Evolutionary conservation across 2,329 filamentous ascomycete species (phyloP).

Genomic region (Colletotrichum lini): DNA sequence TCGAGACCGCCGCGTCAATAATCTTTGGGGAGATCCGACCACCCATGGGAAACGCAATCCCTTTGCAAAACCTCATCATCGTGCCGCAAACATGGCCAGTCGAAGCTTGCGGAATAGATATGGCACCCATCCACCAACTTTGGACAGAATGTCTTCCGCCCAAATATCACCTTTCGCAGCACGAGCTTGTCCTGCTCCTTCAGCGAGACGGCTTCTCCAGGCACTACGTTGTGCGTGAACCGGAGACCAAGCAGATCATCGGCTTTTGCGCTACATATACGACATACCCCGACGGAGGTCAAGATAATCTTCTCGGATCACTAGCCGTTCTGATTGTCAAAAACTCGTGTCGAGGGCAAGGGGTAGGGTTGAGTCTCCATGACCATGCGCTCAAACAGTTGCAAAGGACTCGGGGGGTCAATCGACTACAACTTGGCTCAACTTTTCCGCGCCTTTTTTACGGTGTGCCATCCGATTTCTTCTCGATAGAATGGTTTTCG

Average conservation of each 20-base stretch:
- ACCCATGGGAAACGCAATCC: conserved; percentile 4
- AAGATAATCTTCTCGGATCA: conserved; percentile 68
- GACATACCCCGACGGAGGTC: conserved; percentile 67
- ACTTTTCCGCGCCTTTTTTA: conserved; percentile 72
- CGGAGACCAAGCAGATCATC: conserved; percentile 58
- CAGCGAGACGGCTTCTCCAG: conserved; percentile 69
- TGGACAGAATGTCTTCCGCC: conserved; percentile 63
- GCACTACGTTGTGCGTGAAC: conserved; percentile 70
- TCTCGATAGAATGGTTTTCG: conserved; percentile 66
- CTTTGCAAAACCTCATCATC: conserved; percentile 36
- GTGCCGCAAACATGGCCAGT: conserved; percentile 57
- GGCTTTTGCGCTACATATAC: conserved; percentile 75
- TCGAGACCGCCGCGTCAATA: conserved; percentile 66
- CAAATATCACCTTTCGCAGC: conserved; percentile 61
- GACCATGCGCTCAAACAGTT: conserved; percentile 65
- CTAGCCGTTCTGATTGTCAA: conserved; percentile 69
- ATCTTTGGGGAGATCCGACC: conserved; percentile 60
- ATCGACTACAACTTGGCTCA: conserved; percentile 69
- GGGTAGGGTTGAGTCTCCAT: conserved; percentile 69
- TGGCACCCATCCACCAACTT: conserved; percentile 59
- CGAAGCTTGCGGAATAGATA: conserved; percentile 58
- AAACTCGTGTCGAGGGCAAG: conserved; percentile 61
- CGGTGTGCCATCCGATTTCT: conserved; percentile 63
- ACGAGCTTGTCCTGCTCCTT: conserved; percentile 62
- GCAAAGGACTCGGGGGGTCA: conserved; percentile 65